These are phyloP conservation scores for Penicillium sp. DNA, from an alignment of 2,329 filamentous ascomycete genomes.

Conservation along the genomic window DNA sequence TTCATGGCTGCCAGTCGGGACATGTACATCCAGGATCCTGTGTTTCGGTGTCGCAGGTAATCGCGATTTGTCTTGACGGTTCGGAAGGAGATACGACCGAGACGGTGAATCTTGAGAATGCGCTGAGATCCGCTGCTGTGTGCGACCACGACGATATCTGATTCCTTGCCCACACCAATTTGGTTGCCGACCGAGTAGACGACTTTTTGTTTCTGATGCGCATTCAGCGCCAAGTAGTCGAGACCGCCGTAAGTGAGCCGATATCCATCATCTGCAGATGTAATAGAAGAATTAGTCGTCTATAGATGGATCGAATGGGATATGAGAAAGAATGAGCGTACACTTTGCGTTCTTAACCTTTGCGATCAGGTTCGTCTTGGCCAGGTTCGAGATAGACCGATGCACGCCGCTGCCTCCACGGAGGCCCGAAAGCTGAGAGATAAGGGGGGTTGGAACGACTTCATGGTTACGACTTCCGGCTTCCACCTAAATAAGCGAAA, in stretches of 20 bases:
- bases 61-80: slow-evolving; percentile 95
- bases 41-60: slow-evolving; percentile 81
- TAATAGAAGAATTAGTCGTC: slow-evolving; percentile 14
- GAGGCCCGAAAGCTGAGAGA: slow-evolving; percentile 81
- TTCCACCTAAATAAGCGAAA: slow-evolving; percentile 70
- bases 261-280: slow-evolving; percentile 78
- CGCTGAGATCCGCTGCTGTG: slow-evolving; percentile 76
- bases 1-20: slow-evolving; percentile 90
- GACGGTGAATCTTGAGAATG: slow-evolving; percentile 92
- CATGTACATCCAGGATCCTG: slow-evolving; percentile 97
- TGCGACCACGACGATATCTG: slow-evolving; percentile 93
- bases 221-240: slow-evolving; percentile 95
- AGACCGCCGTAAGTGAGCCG: slow-evolving; percentile 94
- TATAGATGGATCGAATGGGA: neutral
- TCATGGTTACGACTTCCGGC: slow-evolving; percentile 96
- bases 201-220: slow-evolving; percentile 77
- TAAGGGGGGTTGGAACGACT: slow-evolving; percentile 88
- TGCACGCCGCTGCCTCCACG: slow-evolving; percentile 80
- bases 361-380: slow-evolving; percentile 89
- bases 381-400: slow-evolving; percentile 84
- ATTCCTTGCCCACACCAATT: slow-evolving; percentile 96
- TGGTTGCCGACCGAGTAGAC: slow-evolving; percentile 94
- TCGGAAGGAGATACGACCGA: slow-evolving; percentile 95
- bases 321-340: slow-evolving; percentile 36
- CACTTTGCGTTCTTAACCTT: slow-evolving; percentile 93